Percentiles rank a stretch among this genome's conserved stretches.
Evolutionary conservation across 352 stramenopile genomes (phyloP).

Genomic region (Nothophytophthora sp.): DNA sequence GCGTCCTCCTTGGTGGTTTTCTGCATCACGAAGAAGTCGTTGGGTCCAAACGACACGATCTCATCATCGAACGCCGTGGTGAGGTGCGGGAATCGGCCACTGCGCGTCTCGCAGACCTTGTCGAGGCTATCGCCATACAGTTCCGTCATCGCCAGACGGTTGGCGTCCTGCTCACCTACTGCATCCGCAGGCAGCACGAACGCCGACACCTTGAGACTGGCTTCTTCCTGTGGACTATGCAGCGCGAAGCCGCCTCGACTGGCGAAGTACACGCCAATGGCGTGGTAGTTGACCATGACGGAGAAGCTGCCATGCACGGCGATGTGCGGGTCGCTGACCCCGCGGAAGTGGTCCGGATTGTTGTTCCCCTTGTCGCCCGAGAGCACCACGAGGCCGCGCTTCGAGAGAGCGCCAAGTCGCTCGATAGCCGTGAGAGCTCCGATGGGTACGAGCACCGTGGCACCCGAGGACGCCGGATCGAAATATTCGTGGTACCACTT

Average conservation of each 20-base stretch:
- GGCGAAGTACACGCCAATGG: slow-evolving; percentile 91
- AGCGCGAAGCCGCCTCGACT: slow-evolving; percentile 91
- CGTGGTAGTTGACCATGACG: slow-evolving; percentile 97
- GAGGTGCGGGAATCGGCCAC: slow-evolving; percentile 66
- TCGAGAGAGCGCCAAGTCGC: slow-evolving; percentile 60
- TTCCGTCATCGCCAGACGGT: slow-evolving; percentile 24
- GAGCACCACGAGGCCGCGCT: slow-evolving; percentile 75
- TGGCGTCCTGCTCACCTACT: slow-evolving; percentile 7
- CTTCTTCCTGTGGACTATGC: slow-evolving; percentile 93
- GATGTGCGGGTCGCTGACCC: slow-evolving; percentile 93
- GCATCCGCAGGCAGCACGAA: slow-evolving; percentile 74
- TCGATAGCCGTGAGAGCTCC: slow-evolving; percentile 85
- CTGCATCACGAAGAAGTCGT: slow-evolving; percentile 96
- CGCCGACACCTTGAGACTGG: slow-evolving; percentile 90
- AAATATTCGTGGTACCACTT: slow-evolving; percentile 92
- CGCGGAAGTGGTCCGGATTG: slow-evolving; percentile 92
- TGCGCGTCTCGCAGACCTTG: slow-evolving; percentile 59
- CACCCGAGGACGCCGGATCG: slow-evolving; percentile 50
- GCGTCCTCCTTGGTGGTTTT: slow-evolving; percentile 86
- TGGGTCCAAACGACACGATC: slow-evolving; percentile 91
- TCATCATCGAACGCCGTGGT: slow-evolving; percentile 81
- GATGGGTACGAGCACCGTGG: slow-evolving; percentile 91
- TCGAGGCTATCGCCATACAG: slow-evolving; percentile 64
- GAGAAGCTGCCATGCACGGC: slow-evolving; percentile 95
- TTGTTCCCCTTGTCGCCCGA: slow-evolving; percentile 95